Conservation (phyloP, 768 basidiomycete genomes). For the Lyophyllum shimeji region DNA sequence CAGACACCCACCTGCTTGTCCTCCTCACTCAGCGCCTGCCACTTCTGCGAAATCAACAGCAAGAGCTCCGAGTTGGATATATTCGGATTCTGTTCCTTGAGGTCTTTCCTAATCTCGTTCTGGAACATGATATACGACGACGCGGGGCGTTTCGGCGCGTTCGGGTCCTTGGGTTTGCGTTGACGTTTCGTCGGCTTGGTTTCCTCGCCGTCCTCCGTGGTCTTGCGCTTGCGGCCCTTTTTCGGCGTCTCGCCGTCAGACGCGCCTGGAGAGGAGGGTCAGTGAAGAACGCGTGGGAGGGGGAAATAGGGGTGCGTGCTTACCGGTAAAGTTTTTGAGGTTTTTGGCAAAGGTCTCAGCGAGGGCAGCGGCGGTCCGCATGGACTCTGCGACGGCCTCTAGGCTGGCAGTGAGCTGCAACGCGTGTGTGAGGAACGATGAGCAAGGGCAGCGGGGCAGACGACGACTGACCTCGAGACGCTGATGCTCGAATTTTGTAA, state of each 20-base stretch:
- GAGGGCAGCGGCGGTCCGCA: slow-evolving; percentile 61
- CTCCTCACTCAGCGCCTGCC: slow-evolving; percentile 65
- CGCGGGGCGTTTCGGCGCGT: slow-evolving; percentile 91
- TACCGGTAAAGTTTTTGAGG: slow-evolving; percentile 27
- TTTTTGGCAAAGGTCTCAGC: slow-evolving; percentile 60
- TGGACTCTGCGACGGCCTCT: slow-evolving; percentile 53
- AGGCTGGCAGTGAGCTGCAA: slow-evolving; percentile 57
- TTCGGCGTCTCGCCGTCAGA: slow-evolving; percentile 18
- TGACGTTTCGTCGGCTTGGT: slow-evolving; percentile 50
- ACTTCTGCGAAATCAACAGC: slow-evolving; percentile 66
- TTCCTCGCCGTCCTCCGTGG: slow-evolving; percentile 39
- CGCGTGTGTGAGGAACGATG: slow-evolving; percentile 5
- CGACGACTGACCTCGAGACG: slow-evolving; percentile 33
- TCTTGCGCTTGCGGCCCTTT: slow-evolving; percentile 55
- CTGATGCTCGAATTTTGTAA: slow-evolving; percentile 28
- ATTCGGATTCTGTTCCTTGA: slow-evolving; percentile 64
- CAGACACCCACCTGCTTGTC: slow-evolving; percentile 70
- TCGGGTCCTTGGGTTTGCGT: slow-evolving; percentile 83
- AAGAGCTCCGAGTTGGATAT: slow-evolving; percentile 75
- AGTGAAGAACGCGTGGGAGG: slow-evolving; percentile 14
- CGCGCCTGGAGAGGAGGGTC: slow-evolving; percentile 12
- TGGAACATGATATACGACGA: slow-evolving; percentile 95
- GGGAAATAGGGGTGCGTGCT: background rate
- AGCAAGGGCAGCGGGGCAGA: slow-evolving; percentile 9
- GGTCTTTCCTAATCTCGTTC: slow-evolving; percentile 78